A percentile compares a stretch with the other conserved stretches of the same genome.
phyloP scores from a whole-genome alignment of 1,139 yeast genomes.

The Yamadazyma membranifaciens region DNA sequence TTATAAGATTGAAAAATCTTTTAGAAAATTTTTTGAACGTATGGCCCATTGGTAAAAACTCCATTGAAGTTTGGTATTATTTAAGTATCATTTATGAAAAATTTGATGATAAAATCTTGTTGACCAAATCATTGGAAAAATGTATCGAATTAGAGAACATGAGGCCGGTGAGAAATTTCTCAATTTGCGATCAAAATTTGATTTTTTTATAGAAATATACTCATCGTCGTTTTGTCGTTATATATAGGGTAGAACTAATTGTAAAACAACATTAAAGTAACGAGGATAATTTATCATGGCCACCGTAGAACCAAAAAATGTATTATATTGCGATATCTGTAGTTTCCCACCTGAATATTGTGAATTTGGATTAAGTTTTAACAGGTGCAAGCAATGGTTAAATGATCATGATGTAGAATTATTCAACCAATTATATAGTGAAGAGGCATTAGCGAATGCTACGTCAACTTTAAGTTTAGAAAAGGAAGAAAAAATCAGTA shows the following conservation, averaged over 20 bases:
- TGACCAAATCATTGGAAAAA: conserved; percentile 59
- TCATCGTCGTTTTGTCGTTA: not conserved
- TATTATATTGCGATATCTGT: conserved; percentile 80
- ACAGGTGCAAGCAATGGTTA: conserved; percentile 85
- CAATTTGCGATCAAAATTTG: conserved; percentile 15
- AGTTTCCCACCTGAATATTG: conserved; percentile 91
- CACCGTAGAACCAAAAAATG: conserved; percentile 40
- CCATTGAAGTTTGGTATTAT: conserved; percentile 73
- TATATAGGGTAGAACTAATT: not conserved
- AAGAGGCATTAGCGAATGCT: conserved; percentile 50
- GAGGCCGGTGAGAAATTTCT: conserved; percentile 55
- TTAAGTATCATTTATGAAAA: conserved; percentile 64
- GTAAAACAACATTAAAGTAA: not conserved
- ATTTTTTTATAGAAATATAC: conserved; percentile 2
- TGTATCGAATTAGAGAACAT: conserved; percentile 67
- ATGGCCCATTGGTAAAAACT: conserved; percentile 56
- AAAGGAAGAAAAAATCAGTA: conserved; percentile 77
- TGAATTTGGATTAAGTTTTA: conserved; percentile 82
- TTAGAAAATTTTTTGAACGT: conserved; percentile 49
- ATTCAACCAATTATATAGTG: conserved; percentile 60
- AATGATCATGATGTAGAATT: conserved; percentile 55
- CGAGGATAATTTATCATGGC: conserved; percentile 14
- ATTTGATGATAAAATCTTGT: conserved; percentile 53
- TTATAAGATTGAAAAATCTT: conserved; percentile 60
- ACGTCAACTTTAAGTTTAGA: conserved; percentile 62